A percentile compares a stretch with the other conserved stretches of the same genome.
These are phyloP conservation scores for Penicillium glabrum DNA, from an alignment of 2,329 filamentous ascomycete genomes.

Conservation along the genomic window DNA sequence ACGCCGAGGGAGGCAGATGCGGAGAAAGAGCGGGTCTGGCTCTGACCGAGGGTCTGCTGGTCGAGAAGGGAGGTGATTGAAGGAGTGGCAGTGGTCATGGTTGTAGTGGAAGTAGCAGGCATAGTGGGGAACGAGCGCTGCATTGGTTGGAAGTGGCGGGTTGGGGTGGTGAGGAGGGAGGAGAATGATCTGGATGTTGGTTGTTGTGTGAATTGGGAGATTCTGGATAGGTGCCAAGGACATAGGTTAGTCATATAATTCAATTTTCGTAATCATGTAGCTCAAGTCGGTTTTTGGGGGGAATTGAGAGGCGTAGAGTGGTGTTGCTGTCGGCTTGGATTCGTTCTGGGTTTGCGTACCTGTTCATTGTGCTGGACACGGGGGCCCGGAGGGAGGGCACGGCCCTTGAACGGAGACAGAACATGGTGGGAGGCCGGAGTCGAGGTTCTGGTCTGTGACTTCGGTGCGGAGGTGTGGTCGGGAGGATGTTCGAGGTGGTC, in stretches of 20 bases:
- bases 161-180: constrained; percentile 33
- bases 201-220: constrained; percentile 17
- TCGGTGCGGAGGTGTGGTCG: not conserved
- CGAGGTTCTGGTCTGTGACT: not conserved
- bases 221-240: not conserved
- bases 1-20: constrained; percentile 43
- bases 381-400: constrained; percentile 29
- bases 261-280: not conserved
- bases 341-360: constrained; percentile 15
- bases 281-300: not conserved
- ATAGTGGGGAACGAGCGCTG: constrained; percentile 15
- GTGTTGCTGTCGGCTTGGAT: not conserved
- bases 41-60: constrained; percentile 26
- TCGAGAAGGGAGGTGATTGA: constrained; percentile 18
- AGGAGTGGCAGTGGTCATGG: constrained; percentile 6
- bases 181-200: constrained; percentile 40
- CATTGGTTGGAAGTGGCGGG: constrained; percentile 28
- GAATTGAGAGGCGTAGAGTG: not conserved
- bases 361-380: constrained; percentile 24
- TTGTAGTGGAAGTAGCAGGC: constrained; percentile 6
- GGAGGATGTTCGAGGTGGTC: constrained; percentile 1
- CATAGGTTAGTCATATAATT: constrained; percentile 3
- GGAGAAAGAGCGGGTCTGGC: constrained; percentile 41
- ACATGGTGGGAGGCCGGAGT: constrained; percentile 25
- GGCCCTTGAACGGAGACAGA: constrained; percentile 35